Evolutionary conservation across 176 grass and related monocot genomes (phyloP).

Genomic region (Avena insularis): DNA sequence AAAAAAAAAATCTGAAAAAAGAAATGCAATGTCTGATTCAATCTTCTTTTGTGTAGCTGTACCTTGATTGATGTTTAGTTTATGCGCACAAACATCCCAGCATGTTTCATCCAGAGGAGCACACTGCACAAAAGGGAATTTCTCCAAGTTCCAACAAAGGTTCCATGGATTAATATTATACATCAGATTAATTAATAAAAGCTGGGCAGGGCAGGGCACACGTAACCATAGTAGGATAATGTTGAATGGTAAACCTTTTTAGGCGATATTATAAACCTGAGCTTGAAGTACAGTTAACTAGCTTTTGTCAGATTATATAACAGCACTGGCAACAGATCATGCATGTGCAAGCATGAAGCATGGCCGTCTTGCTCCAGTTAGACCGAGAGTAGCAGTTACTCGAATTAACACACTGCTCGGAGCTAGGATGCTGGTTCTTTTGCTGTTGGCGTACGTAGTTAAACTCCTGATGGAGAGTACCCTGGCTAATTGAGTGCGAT

Average conservation of each 20-base stretch:
- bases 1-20: no score
- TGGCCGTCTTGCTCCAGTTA: neutral
- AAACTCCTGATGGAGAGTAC: no score
- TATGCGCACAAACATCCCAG: conserved; percentile 23
- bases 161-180: neutral
- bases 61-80: conserved; percentile 28
- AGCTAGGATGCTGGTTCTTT: no score
- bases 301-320: conserved; percentile 31
- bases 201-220: conserved; percentile 11
- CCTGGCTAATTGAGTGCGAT: neutral
- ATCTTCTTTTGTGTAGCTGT: neutral
- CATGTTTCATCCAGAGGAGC: conserved; percentile 43
- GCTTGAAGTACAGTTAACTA: neutral
- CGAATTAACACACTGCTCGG: no score
- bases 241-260: neutral
- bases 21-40: neutral
- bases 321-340: conserved; percentile 19
- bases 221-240: neutral
- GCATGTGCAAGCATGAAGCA: conserved; percentile 26
- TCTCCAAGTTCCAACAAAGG: conserved; percentile 57
- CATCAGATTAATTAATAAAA: neutral
- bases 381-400: neutral
- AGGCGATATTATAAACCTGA: neutral
- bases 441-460: no score
- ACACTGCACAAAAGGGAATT: conserved; percentile 39